Evolutionary conservation across 495 filamentous ascomycete genomes (phyloP).

Genomic region (Lepidopterella palustris): DNA sequence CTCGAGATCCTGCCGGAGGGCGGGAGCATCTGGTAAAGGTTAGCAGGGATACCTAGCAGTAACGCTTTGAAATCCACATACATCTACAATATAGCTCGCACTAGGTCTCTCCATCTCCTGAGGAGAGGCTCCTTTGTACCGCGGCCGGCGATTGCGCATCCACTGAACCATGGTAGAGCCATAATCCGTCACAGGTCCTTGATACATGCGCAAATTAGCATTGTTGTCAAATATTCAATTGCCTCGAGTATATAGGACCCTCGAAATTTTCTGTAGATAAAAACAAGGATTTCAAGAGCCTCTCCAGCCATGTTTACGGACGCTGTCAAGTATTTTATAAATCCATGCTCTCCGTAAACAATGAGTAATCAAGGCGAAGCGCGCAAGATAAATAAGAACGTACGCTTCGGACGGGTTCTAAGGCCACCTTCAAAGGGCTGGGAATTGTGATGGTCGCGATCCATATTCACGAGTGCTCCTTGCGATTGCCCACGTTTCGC

Average conservation of each 20-base stretch:
- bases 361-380: too few species aligned
- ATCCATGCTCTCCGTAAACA: too few species aligned
- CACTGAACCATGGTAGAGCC: slow-evolving; percentile 86
- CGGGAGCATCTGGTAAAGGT: slow-evolving; percentile 66
- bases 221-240: too few species aligned
- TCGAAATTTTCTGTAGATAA: too few species aligned
- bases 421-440: slow-evolving; percentile 11
- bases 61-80: slow-evolving; percentile 38
- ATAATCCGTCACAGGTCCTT: slow-evolving; percentile 90
- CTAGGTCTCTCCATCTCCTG: slow-evolving; percentile 80
- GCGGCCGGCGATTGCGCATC: slow-evolving; percentile 78
- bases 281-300: too few species aligned
- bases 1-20: slow-evolving; percentile 64
- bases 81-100: slow-evolving; percentile 81
- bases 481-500: background rate
- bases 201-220: background rate
- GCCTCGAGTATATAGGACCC: background rate
- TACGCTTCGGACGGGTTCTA: slow-evolving; percentile 22
- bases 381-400: too few species aligned
- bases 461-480: slow-evolving; percentile 5
- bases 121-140: slow-evolving; percentile 58
- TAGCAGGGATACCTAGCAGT: background rate
- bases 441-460: slow-evolving; percentile 17
- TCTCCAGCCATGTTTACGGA: too few species aligned
- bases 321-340: too few species aligned